Conservation (phyloP, 306 rosid genomes). For the Pyrus bretschneideri region DNA sequence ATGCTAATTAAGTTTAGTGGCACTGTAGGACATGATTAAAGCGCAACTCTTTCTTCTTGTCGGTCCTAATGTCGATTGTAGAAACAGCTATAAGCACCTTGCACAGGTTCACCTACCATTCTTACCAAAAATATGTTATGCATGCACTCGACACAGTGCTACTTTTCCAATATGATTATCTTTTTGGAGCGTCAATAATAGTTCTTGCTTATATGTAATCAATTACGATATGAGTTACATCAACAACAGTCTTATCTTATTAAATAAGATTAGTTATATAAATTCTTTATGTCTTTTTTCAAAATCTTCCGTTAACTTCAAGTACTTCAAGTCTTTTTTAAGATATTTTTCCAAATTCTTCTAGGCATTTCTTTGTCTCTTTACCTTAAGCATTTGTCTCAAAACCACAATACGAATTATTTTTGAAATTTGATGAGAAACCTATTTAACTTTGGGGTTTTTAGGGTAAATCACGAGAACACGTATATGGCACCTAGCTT, state of each 20-base stretch:
- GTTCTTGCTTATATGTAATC: no score
- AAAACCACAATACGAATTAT: no score
- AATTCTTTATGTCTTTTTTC: no score
- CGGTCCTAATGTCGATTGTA: not conserved
- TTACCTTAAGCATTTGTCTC: no score
- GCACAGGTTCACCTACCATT: not conserved
- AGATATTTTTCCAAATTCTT: no score
- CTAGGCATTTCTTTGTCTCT: no score
- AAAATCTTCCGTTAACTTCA: no score
- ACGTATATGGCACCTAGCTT: not conserved
- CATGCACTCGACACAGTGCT: not conserved
- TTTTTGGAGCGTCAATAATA: no score
- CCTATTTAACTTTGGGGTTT: not conserved
- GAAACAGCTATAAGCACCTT: not conserved
- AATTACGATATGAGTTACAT: no score
- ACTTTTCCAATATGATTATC: no score
- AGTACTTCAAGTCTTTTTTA: fast-evolving
- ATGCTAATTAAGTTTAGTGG: not conserved
- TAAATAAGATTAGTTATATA: fast-evolving
- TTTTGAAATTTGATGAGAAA: no score
- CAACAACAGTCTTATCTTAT: no score
- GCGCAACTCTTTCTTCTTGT: not conserved
- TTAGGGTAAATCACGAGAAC: not conserved
- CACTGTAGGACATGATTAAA: not conserved
- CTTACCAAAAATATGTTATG: not conserved